Conservation (phyloP, 2,329 filamentous ascomycete species). For the Colletotrichum nymphaeae region DNA sequence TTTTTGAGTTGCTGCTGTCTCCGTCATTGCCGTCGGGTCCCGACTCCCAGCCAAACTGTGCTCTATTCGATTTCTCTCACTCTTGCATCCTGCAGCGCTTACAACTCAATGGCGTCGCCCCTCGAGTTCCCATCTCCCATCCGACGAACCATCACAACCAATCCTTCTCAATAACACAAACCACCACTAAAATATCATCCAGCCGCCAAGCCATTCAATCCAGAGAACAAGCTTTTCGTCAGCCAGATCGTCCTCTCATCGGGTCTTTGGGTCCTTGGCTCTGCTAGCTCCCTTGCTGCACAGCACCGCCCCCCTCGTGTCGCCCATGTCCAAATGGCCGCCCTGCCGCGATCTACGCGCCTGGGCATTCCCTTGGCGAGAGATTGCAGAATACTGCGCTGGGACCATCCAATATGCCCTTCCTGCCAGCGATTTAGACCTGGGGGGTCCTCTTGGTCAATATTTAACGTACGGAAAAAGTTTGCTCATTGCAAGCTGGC, state of each 20-base stretch:
- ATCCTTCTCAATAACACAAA: not conserved
- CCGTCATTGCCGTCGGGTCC: not conserved
- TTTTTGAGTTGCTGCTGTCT: not conserved
- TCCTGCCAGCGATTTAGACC: too few relatives aligned
- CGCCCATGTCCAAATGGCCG: not conserved
- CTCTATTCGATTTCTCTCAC: too few relatives aligned
- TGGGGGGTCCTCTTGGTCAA: too few relatives aligned
- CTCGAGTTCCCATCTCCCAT: not conserved
- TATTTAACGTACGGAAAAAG: not conserved
- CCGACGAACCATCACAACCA: not conserved
- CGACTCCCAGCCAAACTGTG: not conserved
- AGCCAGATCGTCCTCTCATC: not conserved
- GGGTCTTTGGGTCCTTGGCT: constrained; percentile 4
- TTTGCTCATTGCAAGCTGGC: not conserved
- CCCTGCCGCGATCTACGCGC: constrained; percentile 30
- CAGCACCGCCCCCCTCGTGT: not conserved
- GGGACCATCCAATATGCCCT: not conserved
- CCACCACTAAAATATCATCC: not conserved
- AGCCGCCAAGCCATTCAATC: not conserved
- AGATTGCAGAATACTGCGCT: not conserved
- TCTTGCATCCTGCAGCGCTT: too few relatives aligned
- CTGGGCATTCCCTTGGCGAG: constrained; percentile 33
- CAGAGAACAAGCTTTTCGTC: constrained; percentile 27
- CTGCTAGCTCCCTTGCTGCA: constrained; percentile 27
- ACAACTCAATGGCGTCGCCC: not conserved